Base-by-base conservation (phyloP, 495 filamentous ascomycete genomes). In the Parachaetomium inaequale region DNA sequence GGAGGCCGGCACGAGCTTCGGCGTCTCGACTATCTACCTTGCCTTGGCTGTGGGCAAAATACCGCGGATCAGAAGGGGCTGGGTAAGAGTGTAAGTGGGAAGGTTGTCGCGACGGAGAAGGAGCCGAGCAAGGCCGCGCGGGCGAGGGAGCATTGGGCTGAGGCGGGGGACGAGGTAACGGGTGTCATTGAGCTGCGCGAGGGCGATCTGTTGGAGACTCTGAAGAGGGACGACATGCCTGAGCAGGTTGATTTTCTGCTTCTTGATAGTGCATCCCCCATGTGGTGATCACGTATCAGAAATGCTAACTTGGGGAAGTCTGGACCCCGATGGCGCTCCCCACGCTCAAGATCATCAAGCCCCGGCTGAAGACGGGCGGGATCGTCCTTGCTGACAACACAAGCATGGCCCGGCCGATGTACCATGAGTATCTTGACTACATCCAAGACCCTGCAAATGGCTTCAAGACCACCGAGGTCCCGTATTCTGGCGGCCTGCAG, bases 301-400 rank as follows among this genome's bases (percentile, higher is more conserved):
- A 3, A 4, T 15, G n/a, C 26, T 58, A 31, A 47, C 55, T 17
- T 10, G 28, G 25, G 3, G 4, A 7, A 59, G 56, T 50, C 12
- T 59, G 56, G 56, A 59, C 56, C 5, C 56, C 56, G 1, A 49
- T 50, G 56, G 56, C 56, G 29, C 43, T 59, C 5, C 56, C 56
- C 15, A 59, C 56, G 0, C 56, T 59, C 56, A 36, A 59, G 56
- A 59, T 59, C 21, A 12, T 59, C 32, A 19, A 59, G 56, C 31
- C 43, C 6, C 43, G 56, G 7, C 45, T 59, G 12, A 59, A 38
- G 45, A 59, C 50, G 56, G 56, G 56, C 12, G 56, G 45, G 6
- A 31, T 59, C 0, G 45, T 59, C 14, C 19, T 49, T 10, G 56
- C 56, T 2, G 56, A 59, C 43, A 59, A 59, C 45, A 59, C 56